Evolutionary conservation across 345 rosid species (phyloP).

Genomic region (Dipteronia sinensis): DNA sequence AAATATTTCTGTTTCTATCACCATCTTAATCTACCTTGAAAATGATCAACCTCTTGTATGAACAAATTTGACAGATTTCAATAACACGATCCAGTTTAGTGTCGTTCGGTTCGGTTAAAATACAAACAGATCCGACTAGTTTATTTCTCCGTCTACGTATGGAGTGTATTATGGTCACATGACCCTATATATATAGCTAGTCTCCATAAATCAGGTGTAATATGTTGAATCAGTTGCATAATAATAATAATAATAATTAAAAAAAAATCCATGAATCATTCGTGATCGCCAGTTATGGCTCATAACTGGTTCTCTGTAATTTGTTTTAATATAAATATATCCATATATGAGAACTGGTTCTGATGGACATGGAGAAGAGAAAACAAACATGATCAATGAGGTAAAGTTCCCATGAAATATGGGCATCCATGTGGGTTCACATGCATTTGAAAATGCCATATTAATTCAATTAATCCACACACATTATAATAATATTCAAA

Average conservation of each 20-base stretch:
- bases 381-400: not conserved
- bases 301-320: no score
- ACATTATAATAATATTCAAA: not conserved
- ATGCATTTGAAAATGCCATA: not conserved
- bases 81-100: no score
- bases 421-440: not conserved
- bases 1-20: not conserved
- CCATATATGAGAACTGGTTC: not conserved
- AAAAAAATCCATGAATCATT: no score
- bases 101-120: no score
- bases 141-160: no score
- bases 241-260: no score
- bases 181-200: not conserved
- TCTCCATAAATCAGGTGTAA: not conserved
- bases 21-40: not conserved
- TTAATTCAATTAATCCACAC: no score
- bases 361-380: not conserved
- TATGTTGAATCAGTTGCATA: not conserved
- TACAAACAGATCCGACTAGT: no score
- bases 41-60: not conserved
- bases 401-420: not conserved
- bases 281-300: not conserved
- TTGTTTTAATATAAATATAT: no score
- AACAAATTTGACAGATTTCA: no score
- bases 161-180: no score